These are phyloP conservation scores for Fusarium nanum DNA, from an alignment of 2,329 filamentous ascomycete genomes.

Conservation along the genomic window DNA sequence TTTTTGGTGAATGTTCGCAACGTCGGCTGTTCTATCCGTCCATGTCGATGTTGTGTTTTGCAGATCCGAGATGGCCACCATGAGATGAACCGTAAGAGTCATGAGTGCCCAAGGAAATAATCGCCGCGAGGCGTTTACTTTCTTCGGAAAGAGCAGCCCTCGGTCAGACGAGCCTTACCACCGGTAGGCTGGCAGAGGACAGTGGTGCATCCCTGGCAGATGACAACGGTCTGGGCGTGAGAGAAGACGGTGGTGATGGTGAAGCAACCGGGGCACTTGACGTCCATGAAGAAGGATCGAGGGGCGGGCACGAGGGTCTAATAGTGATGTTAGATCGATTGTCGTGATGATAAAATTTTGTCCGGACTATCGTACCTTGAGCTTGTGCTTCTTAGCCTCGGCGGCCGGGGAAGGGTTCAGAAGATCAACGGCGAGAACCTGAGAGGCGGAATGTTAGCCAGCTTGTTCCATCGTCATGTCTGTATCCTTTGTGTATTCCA, in stretches of 20 bases:
- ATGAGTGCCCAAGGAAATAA: conserved; percentile 61
- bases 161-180: conserved; percentile 98
- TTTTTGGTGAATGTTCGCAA: conserved; percentile 57
- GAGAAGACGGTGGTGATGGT: conserved; percentile 99
- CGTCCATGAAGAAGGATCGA: conserved; percentile 99
- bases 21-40: conserved; percentile 61
- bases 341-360: conserved; percentile 26
- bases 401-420: conserved; percentile 98
- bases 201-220: conserved; percentile 99
- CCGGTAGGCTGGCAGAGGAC: conserved; percentile 99
- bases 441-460: conserved; percentile 60
- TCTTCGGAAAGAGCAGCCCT: conserved; percentile 99
- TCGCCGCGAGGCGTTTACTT: conserved; percentile 80
- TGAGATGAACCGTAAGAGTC: conserved; percentile 62
- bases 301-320: conserved; percentile 94
- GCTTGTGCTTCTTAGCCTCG: conserved; percentile 99
- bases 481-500: conserved; percentile 24
- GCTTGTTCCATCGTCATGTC: conserved; percentile 37
- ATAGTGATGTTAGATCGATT: conserved; percentile 42
- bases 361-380: conserved; percentile 78
- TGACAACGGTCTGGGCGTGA: conserved; percentile 99
- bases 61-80: conserved; percentile 70
- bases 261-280: conserved; percentile 99
- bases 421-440: conserved; percentile 99
- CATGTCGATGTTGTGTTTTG: conserved; percentile 64